Percentiles rank a stretch among this genome's conserved stretches.
phyloP scores from a whole-genome alignment of 805 yeast genomes.

The Kodamaea sagamina region DNA sequence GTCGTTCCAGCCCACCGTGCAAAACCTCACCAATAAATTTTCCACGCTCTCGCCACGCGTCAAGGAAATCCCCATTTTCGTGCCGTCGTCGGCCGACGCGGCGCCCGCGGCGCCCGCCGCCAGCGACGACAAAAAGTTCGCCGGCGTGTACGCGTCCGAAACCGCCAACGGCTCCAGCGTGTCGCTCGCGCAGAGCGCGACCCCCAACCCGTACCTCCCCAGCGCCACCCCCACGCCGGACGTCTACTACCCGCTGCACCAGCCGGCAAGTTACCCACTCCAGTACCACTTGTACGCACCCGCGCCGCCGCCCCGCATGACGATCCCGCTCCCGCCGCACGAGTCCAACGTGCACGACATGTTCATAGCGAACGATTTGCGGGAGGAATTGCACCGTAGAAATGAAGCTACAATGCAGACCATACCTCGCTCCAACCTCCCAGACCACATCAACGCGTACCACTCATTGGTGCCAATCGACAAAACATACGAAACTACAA shows the following conservation, averaged over 20 bases:
- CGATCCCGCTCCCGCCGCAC: conserved; percentile 61
- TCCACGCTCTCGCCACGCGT: conserved; percentile 51
- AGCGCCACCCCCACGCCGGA: conserved; percentile 18
- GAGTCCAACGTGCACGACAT: conserved; percentile 69
- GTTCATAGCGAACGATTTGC: conserved; percentile 69
- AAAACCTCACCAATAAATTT: conserved; percentile 36
- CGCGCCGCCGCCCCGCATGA: conserved; percentile 73
- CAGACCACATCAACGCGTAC: conserved; percentile 66
- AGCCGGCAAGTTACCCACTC: conserved; percentile 46
- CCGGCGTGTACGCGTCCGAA: conserved; percentile 6
- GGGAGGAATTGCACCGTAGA: conserved; percentile 69
- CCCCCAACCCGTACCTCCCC: conserved; percentile 27
- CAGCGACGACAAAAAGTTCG: neutral
- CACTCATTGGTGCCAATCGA: conserved; percentile 87
- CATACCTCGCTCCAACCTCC: conserved; percentile 46
- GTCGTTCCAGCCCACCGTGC: conserved; percentile 40
- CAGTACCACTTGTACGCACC: conserved; percentile 92
- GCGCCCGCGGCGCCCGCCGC: conserved; percentile 1
- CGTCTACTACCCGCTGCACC: conserved; percentile 24
- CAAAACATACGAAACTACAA: conserved; percentile 31
- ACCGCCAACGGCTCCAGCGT: conserved; percentile 7
- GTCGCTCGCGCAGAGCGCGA: conserved; percentile 3
- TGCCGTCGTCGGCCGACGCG: conserved; percentile 36
- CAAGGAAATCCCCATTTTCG: conserved; percentile 49
- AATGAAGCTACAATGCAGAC: conserved; percentile 80